phyloP scores from a whole-genome alignment of 2,329 filamentous ascomycete genomes.

The Thermoascus crustaceus region DNA sequence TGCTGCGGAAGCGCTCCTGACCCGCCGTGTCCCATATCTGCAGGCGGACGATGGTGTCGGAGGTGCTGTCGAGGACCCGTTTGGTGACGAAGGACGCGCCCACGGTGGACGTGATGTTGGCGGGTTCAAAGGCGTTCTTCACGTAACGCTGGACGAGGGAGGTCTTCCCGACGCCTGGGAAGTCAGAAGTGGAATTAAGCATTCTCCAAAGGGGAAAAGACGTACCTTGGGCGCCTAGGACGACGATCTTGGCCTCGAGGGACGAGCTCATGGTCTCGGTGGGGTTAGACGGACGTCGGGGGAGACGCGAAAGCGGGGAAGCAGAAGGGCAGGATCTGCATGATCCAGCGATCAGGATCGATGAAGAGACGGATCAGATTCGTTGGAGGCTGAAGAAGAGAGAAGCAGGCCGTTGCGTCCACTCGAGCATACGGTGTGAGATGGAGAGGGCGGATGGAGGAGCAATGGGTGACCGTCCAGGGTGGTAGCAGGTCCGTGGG shows the following conservation, averaged over 20 bases:
- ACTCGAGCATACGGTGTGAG: too few species aligned
- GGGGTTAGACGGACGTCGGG: constrained; percentile 12
- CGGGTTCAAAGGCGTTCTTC: constrained; percentile 37
- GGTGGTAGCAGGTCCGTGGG: too few species aligned
- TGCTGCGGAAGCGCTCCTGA: constrained; percentile 90
- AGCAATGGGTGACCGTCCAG: too few species aligned
- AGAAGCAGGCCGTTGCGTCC: too few species aligned
- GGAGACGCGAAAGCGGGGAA: constrained; percentile 19
- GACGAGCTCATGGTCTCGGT: constrained; percentile 36
- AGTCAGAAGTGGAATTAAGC: background rate
- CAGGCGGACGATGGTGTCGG: constrained; percentile 76
- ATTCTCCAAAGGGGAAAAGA: constrained; percentile 2
- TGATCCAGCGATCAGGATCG: constrained; percentile 15
- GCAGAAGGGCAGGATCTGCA: constrained; percentile 21
- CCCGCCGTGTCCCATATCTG: constrained; percentile 97
- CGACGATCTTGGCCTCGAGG: constrained; percentile 46
- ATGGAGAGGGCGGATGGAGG: too few species aligned
- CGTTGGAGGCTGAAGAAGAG: too few species aligned
- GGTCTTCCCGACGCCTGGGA: constrained; percentile 44
- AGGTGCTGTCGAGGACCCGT: constrained; percentile 72
- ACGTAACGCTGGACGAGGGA: constrained; percentile 45
- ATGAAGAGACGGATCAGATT: background rate
- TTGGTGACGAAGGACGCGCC: constrained; percentile 75
- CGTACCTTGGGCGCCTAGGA: constrained; percentile 43
- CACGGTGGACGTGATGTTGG: constrained; percentile 54